Percentiles rank a stretch among this genome's conserved stretches.
Conservation (phyloP, 1,284 basidiomycete species). For the Melampsora larici-populina region DNA sequence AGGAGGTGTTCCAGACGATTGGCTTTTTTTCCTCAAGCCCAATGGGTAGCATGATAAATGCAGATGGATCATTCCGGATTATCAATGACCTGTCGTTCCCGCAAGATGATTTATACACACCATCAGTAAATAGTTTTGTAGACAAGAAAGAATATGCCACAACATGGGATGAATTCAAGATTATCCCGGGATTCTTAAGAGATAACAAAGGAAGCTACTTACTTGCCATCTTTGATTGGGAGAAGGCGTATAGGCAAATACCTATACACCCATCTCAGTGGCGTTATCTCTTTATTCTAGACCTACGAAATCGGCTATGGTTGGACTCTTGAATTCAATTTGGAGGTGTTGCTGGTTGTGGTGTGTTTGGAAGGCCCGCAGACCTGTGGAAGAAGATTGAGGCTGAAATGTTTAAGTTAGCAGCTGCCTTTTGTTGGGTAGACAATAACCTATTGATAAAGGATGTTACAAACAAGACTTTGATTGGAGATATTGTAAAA, state of each 20-base stretch:
- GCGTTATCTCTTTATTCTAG: background rate
- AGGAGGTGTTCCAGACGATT: background rate
- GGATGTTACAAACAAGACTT: no score
- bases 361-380: background rate
- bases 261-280: background rate
- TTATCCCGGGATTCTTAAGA: no score
- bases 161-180: no score
- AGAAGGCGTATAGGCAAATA: no score
- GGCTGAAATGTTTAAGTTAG: background rate
- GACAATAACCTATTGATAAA: slow-evolving; percentile 11
- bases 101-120: background rate
- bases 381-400: slow-evolving; percentile 3
- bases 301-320: background rate
- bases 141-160: no score
- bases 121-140: background rate
- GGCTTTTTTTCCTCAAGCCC: background rate
- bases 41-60: background rate
- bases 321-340: background rate
- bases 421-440: background rate
- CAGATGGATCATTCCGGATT: background rate
- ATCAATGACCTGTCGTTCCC: background rate
- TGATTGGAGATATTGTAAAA: background rate
- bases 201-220: no score
- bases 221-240: no score
- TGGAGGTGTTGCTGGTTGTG: background rate